A percentile compares a stretch with the other conserved stretches of the same genome.
Evolutionary conservation across 2,329 filamentous ascomycete genomes (phyloP).

Genomic region (Ophiostoma perfectum): DNA sequence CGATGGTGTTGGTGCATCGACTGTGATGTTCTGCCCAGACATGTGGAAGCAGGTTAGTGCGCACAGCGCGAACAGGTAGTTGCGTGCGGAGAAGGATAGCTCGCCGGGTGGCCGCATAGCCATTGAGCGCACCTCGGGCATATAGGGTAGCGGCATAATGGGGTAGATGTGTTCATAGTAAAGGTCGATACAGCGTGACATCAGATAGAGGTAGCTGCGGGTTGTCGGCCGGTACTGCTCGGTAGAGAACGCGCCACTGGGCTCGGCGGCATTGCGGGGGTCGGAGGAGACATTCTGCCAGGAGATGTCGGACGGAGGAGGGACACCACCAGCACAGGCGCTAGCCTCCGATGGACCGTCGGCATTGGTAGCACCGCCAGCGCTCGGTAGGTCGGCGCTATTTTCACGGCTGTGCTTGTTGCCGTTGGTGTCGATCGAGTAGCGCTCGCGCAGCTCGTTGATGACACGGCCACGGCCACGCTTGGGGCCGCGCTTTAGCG

Average conservation of each 20-base stretch:
- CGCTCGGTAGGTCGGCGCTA: conserved; percentile 31
- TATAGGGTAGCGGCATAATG: conserved; percentile 58
- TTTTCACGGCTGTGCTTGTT: conserved; percentile 38
- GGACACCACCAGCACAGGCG: not conserved
- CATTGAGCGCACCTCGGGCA: conserved; percentile 49
- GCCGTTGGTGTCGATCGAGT: conserved; percentile 33
- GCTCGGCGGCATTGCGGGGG: conserved; percentile 34
- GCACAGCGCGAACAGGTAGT: conserved; percentile 52
- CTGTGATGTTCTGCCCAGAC: conserved; percentile 40
- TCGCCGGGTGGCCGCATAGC: conserved; percentile 37
- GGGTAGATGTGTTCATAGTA: conserved; percentile 59
- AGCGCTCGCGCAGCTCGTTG: conserved; percentile 52
- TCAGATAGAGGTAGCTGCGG: conserved; percentile 42
- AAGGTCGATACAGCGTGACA: conserved; percentile 54
- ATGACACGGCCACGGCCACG: conserved; percentile 58
- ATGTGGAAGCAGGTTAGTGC: conserved; percentile 49
- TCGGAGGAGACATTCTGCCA: conserved; percentile 33
- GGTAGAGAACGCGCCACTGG: conserved; percentile 37
- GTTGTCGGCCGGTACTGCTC: conserved; percentile 40
- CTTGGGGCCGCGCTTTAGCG: conserved; percentile 60
- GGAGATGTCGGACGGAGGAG: conserved; percentile 29
- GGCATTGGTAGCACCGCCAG: conserved; percentile 16
- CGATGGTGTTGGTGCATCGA: conserved; percentile 36
- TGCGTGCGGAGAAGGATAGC: conserved; percentile 38
- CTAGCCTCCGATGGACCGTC: not conserved